Evolutionary conservation across 1,284 basidiomycete genomes (phyloP).

Genomic region (Xerocomus nothofagi): DNA sequence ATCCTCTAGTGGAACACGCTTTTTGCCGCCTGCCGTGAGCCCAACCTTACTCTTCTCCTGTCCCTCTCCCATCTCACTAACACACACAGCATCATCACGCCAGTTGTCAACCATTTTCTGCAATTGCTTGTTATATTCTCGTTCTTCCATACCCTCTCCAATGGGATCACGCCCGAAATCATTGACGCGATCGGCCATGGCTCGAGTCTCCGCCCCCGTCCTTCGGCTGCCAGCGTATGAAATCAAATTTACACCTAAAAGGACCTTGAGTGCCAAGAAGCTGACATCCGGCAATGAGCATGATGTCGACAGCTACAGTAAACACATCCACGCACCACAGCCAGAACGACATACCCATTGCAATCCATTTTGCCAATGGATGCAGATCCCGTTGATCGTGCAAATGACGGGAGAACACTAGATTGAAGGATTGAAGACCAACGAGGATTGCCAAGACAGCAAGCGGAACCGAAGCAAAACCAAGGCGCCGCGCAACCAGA

Average conservation of each 20-base stretch:
- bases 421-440: slow-evolving; percentile 75
- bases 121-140: slow-evolving; percentile 79
- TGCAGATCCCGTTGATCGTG: slow-evolving; percentile 32
- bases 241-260: slow-evolving; percentile 84
- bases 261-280: slow-evolving; percentile 82
- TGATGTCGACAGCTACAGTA: background rate
- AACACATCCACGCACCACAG: slow-evolving; percentile 56
- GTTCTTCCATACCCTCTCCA: slow-evolving; percentile 85
- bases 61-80: slow-evolving; percentile 69
- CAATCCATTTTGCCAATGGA: slow-evolving; percentile 62
- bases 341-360: slow-evolving; percentile 75
- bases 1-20: slow-evolving; percentile 76
- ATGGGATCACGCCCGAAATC: slow-evolving; percentile 85
- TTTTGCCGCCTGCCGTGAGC: slow-evolving; percentile 45
- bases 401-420: slow-evolving; percentile 54
- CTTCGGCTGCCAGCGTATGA: slow-evolving; percentile 78
- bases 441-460: slow-evolving; percentile 91
- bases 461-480: slow-evolving; percentile 91
- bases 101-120: slow-evolving; percentile 68
- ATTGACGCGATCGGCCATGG: slow-evolving; percentile 71
- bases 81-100: slow-evolving; percentile 65
- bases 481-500: slow-evolving; percentile 88
- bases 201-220: slow-evolving; percentile 75
- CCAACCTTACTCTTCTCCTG: slow-evolving; percentile 18
- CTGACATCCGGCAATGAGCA: slow-evolving; percentile 39